Base-by-base conservation (phyloP, 768 basidiomycete genomes). In the Boletus insuetus region DNA sequence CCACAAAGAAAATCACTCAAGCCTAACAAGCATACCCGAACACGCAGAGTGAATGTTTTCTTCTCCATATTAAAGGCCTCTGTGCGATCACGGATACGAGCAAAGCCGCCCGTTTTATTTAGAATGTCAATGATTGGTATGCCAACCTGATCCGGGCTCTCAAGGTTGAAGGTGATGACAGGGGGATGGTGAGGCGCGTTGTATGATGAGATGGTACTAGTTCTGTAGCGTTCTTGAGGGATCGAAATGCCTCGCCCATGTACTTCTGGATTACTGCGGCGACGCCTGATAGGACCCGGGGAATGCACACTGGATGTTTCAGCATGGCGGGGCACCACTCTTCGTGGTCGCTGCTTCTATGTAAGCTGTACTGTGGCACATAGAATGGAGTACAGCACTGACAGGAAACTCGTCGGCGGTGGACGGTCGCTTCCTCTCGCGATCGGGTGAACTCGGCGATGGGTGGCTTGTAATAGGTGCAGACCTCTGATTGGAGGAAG, bases 11-110 rank as follows among this genome's bases (percentile, higher is more conserved):
- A 13, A 20, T 3, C 19, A 42, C 10, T 10, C 6, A 13, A 4
- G 46, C 40, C 50, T 38, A 19, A 13, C 3, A 31, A 43, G 55
- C 81, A 67, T 54, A 89, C 88, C 76, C 85, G 84, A 22, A 90
- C 73, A 40, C 89, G 82, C 46, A 91, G 82, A 2, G 87, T 89
- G 35, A 89, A 85, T 26, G 87, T 89, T 34, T 87, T 86, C 13
- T 86, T 87, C 37, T 84, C 81, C 35, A 83, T 80, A 52, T 56
- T 82, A 51, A 91, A 85, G 6, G 77, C 73, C 51, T 84, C 78
- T 50, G 86, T 82, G 20, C 82, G 77, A 54, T 76, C 73, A 26
- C 60, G 67, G n/a, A 91, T 76, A 35, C 80, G 76, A 62, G 74
- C 72, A 53, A 54, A 85, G 78, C 46, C 79, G 74, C 55, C 78